Evolutionary conservation across 805 yeast species (phyloP).

Genomic region (Tetrapisispora arboricola): DNA sequence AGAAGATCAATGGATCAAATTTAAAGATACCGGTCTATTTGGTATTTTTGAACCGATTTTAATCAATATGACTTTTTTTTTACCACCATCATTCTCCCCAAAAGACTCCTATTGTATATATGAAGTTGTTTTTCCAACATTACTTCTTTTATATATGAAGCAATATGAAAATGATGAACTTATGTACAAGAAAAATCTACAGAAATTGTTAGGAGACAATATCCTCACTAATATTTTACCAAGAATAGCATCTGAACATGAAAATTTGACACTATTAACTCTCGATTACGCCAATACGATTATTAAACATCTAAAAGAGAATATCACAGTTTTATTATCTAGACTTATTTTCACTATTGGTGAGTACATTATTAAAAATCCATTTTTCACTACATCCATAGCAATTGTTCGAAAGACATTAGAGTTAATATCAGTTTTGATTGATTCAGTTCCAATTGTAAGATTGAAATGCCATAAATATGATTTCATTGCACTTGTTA

Average conservation of each 20-base stretch:
- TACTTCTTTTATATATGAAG: conserved; percentile 12
- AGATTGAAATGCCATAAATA: conserved; percentile 18
- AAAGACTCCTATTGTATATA: conserved; percentile 11
- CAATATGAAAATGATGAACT: conserved; percentile 7
- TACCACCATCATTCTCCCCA: conserved; percentile 21
- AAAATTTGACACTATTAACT: conserved; percentile 10
- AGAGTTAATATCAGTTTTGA: conserved; percentile 5
- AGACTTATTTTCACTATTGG: conserved; percentile 22
- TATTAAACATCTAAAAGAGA: conserved; percentile 5
- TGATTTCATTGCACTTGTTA: conserved; percentile 17
- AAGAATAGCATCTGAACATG: conserved; percentile 15
- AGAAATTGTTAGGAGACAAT: conserved; percentile 16
- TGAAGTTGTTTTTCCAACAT: conserved; percentile 15
- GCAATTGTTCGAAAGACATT: conserved; percentile 10
- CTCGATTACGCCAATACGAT: conserved; percentile 4
- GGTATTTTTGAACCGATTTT: conserved; percentile 19
- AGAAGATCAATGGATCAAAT: conserved; percentile 14
- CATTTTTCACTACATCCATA: conserved; percentile 18
- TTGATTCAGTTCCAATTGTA: conserved; percentile 11
- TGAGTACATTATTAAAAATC: conserved; percentile 20
- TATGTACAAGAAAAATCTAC: conserved; percentile 6
- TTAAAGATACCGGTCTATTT: conserved; percentile 20
- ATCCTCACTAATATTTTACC: conserved; percentile 22
- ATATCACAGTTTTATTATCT: conserved; percentile 13
- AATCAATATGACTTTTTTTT: conserved; percentile 17